Conservation (phyloP, 805 yeast species). For the Saccharomycopsis guyanensis region DNA sequence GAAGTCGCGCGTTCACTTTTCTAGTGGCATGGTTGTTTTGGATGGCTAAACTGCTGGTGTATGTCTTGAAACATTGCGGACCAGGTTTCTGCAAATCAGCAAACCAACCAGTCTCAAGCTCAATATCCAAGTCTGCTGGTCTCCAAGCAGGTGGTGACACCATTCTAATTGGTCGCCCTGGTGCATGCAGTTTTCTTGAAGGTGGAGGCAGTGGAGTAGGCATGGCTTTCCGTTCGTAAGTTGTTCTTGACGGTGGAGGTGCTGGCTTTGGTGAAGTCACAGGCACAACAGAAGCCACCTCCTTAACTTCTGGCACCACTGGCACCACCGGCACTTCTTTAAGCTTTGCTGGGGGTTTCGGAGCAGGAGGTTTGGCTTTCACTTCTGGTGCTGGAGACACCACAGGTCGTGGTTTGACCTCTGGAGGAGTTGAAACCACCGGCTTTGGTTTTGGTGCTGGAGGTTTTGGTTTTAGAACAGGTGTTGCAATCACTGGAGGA, state of each 20-base stretch:
- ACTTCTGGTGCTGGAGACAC: neutral
- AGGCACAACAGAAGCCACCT: no score
- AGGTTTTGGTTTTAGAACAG: conserved; percentile 30
- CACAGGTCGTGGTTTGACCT: conserved; percentile 4
- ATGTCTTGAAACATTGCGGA: conserved; percentile 35
- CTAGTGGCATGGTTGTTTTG: conserved; percentile 27
- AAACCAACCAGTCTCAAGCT: conserved; percentile 42
- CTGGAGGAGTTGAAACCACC: conserved; percentile 10
- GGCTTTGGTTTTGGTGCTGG: conserved; percentile 23
- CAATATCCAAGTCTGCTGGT: conserved; percentile 35
- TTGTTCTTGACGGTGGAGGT: conserved; percentile 28
- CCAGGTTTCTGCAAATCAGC: conserved; percentile 28
- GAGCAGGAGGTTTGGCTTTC: neutral
- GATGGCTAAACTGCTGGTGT: conserved; percentile 27
- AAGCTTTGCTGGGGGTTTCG: no score
- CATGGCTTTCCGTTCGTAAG: neutral
- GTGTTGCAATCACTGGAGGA: conserved; percentile 20
- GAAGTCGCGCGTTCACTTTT: conserved; percentile 31
- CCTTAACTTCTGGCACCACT: neutral
- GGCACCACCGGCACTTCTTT: no score
- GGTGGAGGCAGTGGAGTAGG: conserved; percentile 31
- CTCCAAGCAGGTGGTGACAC: conserved; percentile 22
- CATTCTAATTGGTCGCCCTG: conserved; percentile 21
- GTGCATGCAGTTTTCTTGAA: conserved; percentile 25
- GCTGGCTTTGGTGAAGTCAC: conserved; percentile 27